Conservation (phyloP, 140 eudicot species). For the Oenanthe javanica region DNA sequence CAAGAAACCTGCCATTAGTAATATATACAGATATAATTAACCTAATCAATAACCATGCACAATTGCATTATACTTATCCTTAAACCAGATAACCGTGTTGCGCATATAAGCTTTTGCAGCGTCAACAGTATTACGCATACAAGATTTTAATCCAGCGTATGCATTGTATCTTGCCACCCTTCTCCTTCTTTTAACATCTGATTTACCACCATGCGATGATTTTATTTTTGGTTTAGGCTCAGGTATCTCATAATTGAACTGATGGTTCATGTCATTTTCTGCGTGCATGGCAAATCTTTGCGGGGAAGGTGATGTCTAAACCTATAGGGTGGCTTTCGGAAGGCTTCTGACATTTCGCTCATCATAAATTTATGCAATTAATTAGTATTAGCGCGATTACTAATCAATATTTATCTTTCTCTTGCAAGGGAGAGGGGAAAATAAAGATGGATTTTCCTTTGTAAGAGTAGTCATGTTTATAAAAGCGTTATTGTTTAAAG, state of each 20-base stretch:
- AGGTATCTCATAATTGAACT: neutral
- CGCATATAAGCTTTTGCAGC: conserved; percentile 25
- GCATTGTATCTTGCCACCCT: conserved; percentile 27
- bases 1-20: neutral
- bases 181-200: conserved; percentile 25
- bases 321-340: neutral
- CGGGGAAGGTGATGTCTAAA: neutral
- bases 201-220: neutral
- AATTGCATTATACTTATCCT: conserved; percentile 6
- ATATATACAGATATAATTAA: neutral
- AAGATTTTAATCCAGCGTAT: too few species aligned
- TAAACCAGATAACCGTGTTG: conserved; percentile 30
- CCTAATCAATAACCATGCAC: conserved; percentile 17
- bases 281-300: neutral
- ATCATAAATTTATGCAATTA: neutral
- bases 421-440: neutral
- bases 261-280: neutral
- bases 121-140: too few species aligned
- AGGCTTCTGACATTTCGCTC: neutral
- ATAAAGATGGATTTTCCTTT: neutral
- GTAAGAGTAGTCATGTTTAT: neutral
- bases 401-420: neutral
- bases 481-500: too few species aligned
- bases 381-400: neutral
- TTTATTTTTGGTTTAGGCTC: neutral